A percentile compares a stretch with the other conserved stretches of the same genome.
Evolutionary conservation across 1,284 basidiomycete species (phyloP).

Genomic region (Vanrija sp.): DNA sequence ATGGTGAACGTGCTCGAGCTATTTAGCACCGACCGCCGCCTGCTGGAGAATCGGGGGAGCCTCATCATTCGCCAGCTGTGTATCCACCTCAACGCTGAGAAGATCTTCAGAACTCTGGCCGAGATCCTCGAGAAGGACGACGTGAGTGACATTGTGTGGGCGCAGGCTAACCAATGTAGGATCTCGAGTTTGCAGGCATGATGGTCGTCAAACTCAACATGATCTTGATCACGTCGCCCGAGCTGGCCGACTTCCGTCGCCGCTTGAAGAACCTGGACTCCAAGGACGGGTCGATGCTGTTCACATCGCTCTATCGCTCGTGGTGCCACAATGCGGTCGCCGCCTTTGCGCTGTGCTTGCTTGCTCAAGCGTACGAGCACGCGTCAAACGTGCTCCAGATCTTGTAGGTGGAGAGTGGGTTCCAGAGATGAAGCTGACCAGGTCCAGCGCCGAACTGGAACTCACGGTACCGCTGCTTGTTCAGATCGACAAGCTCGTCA

Average conservation of each 20-base stretch:
- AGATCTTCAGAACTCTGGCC: conserved; percentile 92
- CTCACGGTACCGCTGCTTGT: conserved; percentile 92
- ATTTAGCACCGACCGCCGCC: conserved; percentile 87
- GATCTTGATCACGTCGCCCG: conserved; percentile 94
- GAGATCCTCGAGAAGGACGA: conserved; percentile 98
- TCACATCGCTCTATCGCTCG: conserved; percentile 86
- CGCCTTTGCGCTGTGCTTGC: conserved; percentile 88
- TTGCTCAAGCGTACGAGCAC: conserved; percentile 98
- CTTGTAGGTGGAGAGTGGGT: conserved; percentile 63
- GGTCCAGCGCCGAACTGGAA: conserved; percentile 81
- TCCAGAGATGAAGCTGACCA: neutral
- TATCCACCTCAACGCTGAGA: conserved; percentile 87
- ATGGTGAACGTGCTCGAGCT: conserved; percentile 92
- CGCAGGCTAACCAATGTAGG: conserved; percentile 53
- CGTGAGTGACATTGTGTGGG: conserved; percentile 51
- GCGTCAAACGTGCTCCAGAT: conserved; percentile 95
- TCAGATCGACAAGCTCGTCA: conserved; percentile 96
- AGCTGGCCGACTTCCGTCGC: conserved; percentile 88
- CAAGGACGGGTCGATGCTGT: conserved; percentile 87
- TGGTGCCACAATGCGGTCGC: conserved; percentile 99
- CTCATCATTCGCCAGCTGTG: conserved; percentile 95
- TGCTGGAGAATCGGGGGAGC: conserved; percentile 89
- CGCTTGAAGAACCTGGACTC: conserved; percentile 89
- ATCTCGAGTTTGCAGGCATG: conserved; percentile 92
- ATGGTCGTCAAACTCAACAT: conserved; percentile 97